Conservation (phyloP, 2,329 filamentous ascomycete genomes). For the Exophiala mesophila region DNA sequence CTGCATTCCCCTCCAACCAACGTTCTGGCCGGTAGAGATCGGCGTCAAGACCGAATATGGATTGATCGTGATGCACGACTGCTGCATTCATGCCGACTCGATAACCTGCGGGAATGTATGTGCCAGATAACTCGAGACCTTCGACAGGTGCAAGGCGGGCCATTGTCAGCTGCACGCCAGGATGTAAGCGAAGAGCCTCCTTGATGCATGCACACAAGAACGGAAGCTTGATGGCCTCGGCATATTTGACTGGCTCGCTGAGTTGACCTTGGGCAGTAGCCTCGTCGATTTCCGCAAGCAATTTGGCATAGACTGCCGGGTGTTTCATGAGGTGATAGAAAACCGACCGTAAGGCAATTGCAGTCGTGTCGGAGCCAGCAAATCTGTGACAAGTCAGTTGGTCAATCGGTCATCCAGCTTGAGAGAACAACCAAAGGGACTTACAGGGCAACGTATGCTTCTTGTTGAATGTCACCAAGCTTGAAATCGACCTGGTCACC, state of each 20-base stretch:
- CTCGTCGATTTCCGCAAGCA: conserved; percentile 13
- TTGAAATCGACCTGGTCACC: conserved; percentile 32
- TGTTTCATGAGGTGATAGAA: conserved; percentile 46
- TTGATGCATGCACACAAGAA: conserved; percentile 23
- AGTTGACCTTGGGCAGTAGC: conserved; percentile 11
- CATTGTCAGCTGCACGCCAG: conserved; percentile 26
- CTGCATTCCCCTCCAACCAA: conserved; percentile 23
- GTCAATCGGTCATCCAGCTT: conserved; percentile 1
- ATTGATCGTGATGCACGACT: conserved; percentile 22
- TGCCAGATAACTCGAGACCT: conserved; percentile 16
- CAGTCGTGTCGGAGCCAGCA: conserved; percentile 19
- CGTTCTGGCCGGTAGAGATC: conserved; percentile 23
- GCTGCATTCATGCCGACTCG: conserved; percentile 22
- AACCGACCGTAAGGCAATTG: conserved; percentile 14
- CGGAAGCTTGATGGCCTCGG: conserved; percentile 18
- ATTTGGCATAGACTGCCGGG: conserved; percentile 11
- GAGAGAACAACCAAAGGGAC: background rate
- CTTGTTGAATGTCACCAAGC: conserved; percentile 16
- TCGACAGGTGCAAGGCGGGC: conserved; percentile 22
- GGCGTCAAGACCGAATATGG: conserved; percentile 25
- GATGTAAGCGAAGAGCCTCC: conserved; percentile 21
- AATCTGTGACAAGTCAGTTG: conserved; percentile 2
- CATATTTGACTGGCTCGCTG: conserved; percentile 15
- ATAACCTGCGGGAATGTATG: conserved; percentile 16
- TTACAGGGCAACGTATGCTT: conserved; percentile 17